Base-by-base conservation (phyloP, 176 grass and related monocot genomes). In the Aegilops longissima region DNA sequence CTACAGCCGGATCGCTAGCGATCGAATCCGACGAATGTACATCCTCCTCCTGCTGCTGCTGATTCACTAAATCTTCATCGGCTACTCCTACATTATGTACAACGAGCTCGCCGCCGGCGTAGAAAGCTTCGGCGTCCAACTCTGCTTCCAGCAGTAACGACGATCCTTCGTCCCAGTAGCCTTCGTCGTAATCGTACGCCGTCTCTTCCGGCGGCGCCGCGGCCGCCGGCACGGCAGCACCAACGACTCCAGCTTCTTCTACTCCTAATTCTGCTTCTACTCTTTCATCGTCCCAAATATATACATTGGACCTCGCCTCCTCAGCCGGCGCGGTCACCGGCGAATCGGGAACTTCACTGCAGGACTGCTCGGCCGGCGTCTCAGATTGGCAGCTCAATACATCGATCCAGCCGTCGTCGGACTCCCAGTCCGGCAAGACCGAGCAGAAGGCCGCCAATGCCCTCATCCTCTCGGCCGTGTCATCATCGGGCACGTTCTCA, bases 331-430 rank as follows among this genome's bases (percentile, higher is more conserved):
- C 4, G 69, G 31, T 18, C 65, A 49, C 16, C 33, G 18, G 18
- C 66, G 44, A 34, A 12, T 65, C 66, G 12, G 12, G 3, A 52
- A 9, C 30, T 21, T 86, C 83, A 17, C 10, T 0, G 61, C 1
- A 5, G 38, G 0, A 18, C 39, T 78, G 39, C 24, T 90, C 82
- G 18, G 47, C 31, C 11, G 69, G 29, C 21, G 42, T 40, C 9
- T 64, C 66, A 2, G 75, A 75, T 38, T 13, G 74, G 11, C 42
- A 4, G 80, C 75, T 47, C 59, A 70, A 63, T 49, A 80, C 47
- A 18, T 91, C 85, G 76, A 91, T 84, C 89, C 89, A 91, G 2
- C 81, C 89, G 0, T 84, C 85, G 1, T 91, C 85, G 0, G 85
- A 81, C 0, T 91, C 89, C 89, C 89, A 91, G 6, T 87, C 81